Evolutionary conservation across 2,329 filamentous ascomycete genomes (phyloP).

Genomic region (Arthrobotrys pseudoclavata): DNA sequence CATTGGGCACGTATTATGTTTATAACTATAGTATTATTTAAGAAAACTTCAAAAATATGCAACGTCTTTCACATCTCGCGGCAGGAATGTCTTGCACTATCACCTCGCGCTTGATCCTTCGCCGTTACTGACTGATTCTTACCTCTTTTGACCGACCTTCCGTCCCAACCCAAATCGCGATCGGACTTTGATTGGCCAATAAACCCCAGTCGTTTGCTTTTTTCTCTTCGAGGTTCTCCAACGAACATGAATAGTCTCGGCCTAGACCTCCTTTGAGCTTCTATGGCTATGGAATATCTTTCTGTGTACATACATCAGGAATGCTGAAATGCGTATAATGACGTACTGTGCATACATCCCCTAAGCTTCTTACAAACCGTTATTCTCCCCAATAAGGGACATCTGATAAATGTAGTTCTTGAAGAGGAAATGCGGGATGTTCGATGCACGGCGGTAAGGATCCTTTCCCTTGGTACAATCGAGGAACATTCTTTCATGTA

Average conservation of each 20-base stretch:
- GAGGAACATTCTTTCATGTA: constrained; percentile 14
- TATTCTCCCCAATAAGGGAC: constrained; percentile 9
- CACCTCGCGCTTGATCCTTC: constrained; percentile 18
- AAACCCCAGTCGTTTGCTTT: constrained; percentile 15
- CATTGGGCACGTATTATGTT: not conserved
- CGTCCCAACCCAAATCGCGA: constrained; percentile 12
- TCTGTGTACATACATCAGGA: constrained; percentile 45
- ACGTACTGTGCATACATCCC: constrained; percentile 34
- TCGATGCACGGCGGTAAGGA: constrained; percentile 34
- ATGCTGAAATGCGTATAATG: constrained; percentile 40
- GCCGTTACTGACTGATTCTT: not conserved
- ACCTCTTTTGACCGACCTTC: not conserved
- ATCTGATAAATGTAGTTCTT: not conserved
- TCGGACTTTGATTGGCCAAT: constrained; percentile 32
- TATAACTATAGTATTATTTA: not conserved
- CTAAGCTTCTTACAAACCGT: constrained; percentile 4
- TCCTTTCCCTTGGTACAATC: constrained; percentile 46
- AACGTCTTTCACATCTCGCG: constrained; percentile 23
- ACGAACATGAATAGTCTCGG: not conserved
- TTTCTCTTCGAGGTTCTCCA: constrained; percentile 18
- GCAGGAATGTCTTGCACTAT: constrained; percentile 29
- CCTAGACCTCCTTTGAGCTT: constrained; percentile 9
- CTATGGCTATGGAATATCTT: not conserved
- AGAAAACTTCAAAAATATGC: constrained; percentile 12
- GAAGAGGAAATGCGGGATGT: constrained; percentile 6